phyloP scores from a whole-genome alignment of 495 filamentous ascomycete species.

The Lophiotrema nucula region DNA sequence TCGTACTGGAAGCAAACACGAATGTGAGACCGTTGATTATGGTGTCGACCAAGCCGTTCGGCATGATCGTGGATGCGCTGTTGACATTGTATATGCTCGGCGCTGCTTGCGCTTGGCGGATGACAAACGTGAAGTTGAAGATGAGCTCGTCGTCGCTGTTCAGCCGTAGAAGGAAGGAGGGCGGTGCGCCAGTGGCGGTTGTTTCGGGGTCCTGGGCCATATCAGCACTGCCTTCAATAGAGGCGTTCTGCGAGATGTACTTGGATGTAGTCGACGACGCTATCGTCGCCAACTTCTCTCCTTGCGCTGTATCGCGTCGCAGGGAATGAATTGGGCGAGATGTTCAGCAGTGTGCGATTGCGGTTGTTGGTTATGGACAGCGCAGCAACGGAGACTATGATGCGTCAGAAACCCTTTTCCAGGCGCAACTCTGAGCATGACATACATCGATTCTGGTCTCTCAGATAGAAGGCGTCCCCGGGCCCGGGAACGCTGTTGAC shows the following conservation, averaged over 20 bases:
- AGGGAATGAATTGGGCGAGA: conserved; percentile 87
- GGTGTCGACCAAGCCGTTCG: conserved; percentile 60
- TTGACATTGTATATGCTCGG: conserved; percentile 44
- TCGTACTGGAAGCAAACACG: conserved; percentile 77
- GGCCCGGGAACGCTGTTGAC: conserved; percentile 81
- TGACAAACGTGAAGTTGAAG: conserved; percentile 88
- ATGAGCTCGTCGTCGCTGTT: conserved; percentile 85
- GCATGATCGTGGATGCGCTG: conserved; percentile 50
- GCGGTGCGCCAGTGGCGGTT: conserved; percentile 51
- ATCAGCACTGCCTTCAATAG: neutral
- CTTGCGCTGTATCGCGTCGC: conserved; percentile 75
- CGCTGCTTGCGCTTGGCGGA: conserved; percentile 63
- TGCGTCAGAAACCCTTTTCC: conserved; percentile 9
- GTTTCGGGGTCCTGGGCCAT: conserved; percentile 68
- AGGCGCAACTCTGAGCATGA: conserved; percentile 23
- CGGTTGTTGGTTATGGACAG: conserved; percentile 76
- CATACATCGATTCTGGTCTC: conserved; percentile 86
- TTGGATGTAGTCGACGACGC: conserved; percentile 86
- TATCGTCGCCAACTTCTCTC: conserved; percentile 71
- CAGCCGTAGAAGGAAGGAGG: conserved; percentile 81
- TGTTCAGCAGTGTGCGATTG: conserved; percentile 68
- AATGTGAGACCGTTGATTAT: conserved; percentile 87
- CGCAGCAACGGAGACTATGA: conserved; percentile 77
- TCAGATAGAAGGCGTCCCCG: conserved; percentile 74
- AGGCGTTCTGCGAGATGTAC: conserved; percentile 48